Base-by-base conservation (phyloP, 2,329 filamentous ascomycete species). In the Fusarium tricinctum region DNA sequence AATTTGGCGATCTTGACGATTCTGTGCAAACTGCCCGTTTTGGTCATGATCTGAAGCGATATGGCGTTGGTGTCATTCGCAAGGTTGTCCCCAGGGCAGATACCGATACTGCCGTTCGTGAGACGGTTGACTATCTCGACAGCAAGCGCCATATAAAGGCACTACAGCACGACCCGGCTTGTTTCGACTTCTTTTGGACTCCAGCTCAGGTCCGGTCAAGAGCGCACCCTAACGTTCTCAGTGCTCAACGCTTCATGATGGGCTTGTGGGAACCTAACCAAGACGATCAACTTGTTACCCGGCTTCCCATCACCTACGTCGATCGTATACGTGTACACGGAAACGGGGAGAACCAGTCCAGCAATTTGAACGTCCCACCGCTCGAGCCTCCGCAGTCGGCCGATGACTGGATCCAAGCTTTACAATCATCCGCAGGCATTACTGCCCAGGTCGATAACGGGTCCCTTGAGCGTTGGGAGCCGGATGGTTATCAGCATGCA, bases 131-230 rank as follows among this genome's bases (percentile, higher is more conserved):
- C 42, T 92, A 92, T 74, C 72, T 78, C 43, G 73, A 77, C 20
- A 69, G 66, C 55, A 74, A 74, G 48, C 71, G 70, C 23, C 69
- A 73, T 48, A 69, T 76, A 46, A 77, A 75, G 35, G 64, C 73
- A 7, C 67, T 74, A 13, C 68, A 71, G 23, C 76, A 78, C 69
- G 87, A 89, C 40, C 90, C 90, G 7, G 88, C 89, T 2, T 91
- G 91, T 51, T 92, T 89, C 78, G 90, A 92, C 77, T 86, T 92
- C 72, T 92, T 91, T 79, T 92, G 90, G 90, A 90, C 89, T 7
- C 89, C 89, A 0, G 86, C 89, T 2, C 90, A 92, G 78, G 85
- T 90, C 55, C 85, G 86, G 70, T 88, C 89, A n/a, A 86, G 90
- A 23, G 86, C 88, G 0, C 88, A 92, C 69, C 87, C 89, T 5